phyloP scores from a whole-genome alignment of 2,329 filamentous ascomycete species.

The Metarhizium brunneum region DNA sequence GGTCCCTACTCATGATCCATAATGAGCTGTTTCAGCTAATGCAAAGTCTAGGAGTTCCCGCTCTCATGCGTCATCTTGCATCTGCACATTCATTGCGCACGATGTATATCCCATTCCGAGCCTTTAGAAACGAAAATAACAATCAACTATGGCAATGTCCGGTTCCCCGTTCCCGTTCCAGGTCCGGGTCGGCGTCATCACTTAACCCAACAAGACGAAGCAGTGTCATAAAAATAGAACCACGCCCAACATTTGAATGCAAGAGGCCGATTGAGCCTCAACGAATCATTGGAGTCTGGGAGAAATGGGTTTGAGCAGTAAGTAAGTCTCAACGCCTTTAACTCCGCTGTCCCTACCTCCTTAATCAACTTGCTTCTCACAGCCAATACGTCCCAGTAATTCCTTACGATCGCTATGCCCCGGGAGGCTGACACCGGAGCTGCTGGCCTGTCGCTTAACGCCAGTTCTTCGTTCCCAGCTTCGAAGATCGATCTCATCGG shows the following conservation, averaged over 20 bases:
- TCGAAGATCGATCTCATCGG: conserved; percentile 60
- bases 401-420: conserved; percentile 72
- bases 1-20: neutral
- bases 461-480: conserved; percentile 50
- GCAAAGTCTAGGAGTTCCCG: neutral
- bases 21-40: neutral
- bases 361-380: conserved; percentile 61
- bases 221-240: neutral
- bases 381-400: conserved; percentile 71
- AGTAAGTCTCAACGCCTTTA: conserved; percentile 5
- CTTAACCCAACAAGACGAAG: neutral
- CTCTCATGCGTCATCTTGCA: neutral
- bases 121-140: neutral
- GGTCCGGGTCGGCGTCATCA: neutral
- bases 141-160: neutral
- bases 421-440: conserved; percentile 55
- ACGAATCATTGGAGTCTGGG: neutral
- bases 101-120: neutral
- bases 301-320: neutral
- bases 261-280: neutral
- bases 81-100: neutral
- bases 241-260: neutral
- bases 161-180: neutral
- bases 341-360: neutral
- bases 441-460: conserved; percentile 42